A percentile compares a stretch with the other conserved stretches of the same genome.
Conservation (phyloP, 139 green algal species). For the Volvox reticuliferus region DNA sequence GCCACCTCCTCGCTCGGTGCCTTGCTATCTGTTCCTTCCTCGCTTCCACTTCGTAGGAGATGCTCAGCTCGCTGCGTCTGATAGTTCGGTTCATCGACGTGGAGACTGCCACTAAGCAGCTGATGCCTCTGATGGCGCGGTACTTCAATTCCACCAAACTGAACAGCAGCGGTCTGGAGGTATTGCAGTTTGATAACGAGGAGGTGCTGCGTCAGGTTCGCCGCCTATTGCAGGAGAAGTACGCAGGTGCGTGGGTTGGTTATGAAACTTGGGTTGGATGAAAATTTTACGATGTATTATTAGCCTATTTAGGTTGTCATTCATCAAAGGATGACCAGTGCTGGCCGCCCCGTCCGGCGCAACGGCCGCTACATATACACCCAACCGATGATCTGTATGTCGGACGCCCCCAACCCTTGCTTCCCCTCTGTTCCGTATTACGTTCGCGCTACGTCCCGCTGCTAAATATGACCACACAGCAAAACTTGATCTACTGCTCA, state of each 20-base stretch:
- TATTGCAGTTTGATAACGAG: constrained; percentile 41
- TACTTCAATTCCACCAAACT: constrained; percentile 14
- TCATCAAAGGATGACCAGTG: neutral
- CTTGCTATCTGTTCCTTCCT: neutral
- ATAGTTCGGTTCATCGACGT: constrained; percentile 4
- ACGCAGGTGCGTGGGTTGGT: neutral
- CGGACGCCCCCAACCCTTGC: no score
- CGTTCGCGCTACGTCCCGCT: no score
- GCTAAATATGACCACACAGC: neutral
- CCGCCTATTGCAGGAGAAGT: neutral
- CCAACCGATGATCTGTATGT: neutral
- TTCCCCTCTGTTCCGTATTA: no score
- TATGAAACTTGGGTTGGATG: neutral
- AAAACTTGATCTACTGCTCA: constrained; percentile 16
- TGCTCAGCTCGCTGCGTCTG: neutral
- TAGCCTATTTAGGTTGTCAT: neutral
- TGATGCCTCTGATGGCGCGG: neutral
- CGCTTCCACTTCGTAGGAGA: neutral
- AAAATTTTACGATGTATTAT: neutral
- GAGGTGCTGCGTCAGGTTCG: constrained; percentile 28
- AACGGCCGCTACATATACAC: neutral
- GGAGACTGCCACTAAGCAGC: neutral
- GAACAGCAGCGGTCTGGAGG: constrained; percentile 27
- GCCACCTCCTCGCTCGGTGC: neutral
- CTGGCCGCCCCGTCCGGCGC: neutral